Evolutionary conservation across 768 basidiomycete species (phyloP), one percentile per base, ranked within the genome.

Genomic region (Phanerochaete carnosa): DNA sequence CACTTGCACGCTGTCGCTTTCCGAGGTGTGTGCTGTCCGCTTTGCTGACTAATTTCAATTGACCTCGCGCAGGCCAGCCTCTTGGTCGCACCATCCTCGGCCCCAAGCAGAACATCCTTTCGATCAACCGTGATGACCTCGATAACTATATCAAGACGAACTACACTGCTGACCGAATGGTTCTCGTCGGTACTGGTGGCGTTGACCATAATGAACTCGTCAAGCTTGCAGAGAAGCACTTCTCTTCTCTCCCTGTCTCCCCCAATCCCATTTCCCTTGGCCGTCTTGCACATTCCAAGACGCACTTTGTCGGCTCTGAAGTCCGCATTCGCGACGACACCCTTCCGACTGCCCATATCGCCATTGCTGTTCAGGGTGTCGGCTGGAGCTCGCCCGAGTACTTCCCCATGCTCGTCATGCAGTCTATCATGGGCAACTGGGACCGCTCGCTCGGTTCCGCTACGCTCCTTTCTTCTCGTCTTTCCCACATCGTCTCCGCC

Each of bases 381-480:
- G 88, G 94, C 75, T 98, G 96, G 95, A 92, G 89, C 68, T 94
- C 91, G 11, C 95, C 96, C 29, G 97, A 99, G 77, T 98, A 98
- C 82, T 98, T 93, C 87, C 94, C 95, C 62, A 96, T 99, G 95
- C 87, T 98, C 79, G 95, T 94, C 72, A 92, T 97, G 89, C 93
- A 96, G 75, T 88, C 86, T 69, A 93, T 98, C 77, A 90, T 98
- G 77, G 97, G 97, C 64, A 99, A 98, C 85, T 99, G 97, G 97
- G 96, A 99, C 73, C 87, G 97, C 67, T 92, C 90, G 50, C 87
- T 98, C 68, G 97, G 96, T 67, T 86, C 94, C 51, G 89, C 93
- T 2, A 83, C 93, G 25, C 81, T 97, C 57, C 86, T 96, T 64
- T 94, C 92, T 62, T 97, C 94, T 55, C 87, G 90, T 55, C 88